Percentiles rank a stretch among this genome's conserved stretches.
phyloP scores from a whole-genome alignment of 202 grass and related monocot species.

The Eragrostis tef region DNA sequence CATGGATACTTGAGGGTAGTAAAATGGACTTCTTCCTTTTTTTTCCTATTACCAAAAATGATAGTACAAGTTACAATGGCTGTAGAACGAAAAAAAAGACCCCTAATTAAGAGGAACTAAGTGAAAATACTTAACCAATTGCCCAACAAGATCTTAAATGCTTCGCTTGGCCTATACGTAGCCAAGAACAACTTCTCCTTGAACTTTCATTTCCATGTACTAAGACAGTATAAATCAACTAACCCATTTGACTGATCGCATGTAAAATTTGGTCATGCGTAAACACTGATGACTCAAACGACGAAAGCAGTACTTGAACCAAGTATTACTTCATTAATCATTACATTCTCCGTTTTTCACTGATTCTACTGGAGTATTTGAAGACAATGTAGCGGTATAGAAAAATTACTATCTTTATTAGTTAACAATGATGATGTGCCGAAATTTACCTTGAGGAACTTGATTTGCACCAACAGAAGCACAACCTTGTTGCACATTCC shows the following conservation, averaged over 20 bases:
- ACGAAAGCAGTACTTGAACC: background rate
- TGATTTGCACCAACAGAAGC: slow-evolving; percentile 36
- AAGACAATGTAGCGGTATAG: background rate
- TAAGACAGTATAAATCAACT: background rate
- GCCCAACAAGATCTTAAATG: too few species aligned
- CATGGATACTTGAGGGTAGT: too few species aligned
- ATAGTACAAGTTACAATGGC: too few species aligned
- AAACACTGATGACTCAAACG: background rate
- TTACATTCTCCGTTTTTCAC: background rate
- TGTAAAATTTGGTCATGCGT: background rate
- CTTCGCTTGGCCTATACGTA: too few species aligned
- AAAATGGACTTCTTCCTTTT: too few species aligned
- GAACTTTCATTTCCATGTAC: too few species aligned
- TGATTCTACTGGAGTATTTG: background rate
- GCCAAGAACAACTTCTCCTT: too few species aligned
- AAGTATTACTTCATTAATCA: background rate
- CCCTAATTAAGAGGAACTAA: too few species aligned
- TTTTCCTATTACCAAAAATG: too few species aligned
- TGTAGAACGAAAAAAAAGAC: too few species aligned
- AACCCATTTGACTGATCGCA: background rate
- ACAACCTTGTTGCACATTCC: slow-evolving; percentile 36
- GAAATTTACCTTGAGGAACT: slow-evolving; percentile 49
- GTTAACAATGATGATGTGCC: background rate
- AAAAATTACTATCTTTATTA: background rate
- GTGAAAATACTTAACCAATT: too few species aligned